These are phyloP conservation scores for Handroanthus guayacan DNA, from an alignment of 257 asterid genomes.

Conservation along the genomic window DNA sequence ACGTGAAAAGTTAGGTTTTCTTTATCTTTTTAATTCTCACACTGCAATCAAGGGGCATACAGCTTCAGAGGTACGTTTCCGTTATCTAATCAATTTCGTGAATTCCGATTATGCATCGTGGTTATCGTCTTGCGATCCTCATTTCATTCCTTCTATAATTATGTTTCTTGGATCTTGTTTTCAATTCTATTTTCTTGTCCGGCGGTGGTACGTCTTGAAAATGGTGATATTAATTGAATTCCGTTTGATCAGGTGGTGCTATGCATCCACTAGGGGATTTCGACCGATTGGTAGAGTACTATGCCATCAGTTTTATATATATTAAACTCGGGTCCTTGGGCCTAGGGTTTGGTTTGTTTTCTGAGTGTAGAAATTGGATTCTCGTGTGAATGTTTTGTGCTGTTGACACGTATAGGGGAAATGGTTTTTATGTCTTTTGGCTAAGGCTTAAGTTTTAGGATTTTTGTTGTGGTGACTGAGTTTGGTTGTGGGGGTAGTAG, in stretches of 20 bases:
- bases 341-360: conserved; percentile 51
- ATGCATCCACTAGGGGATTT: conserved; percentile 52
- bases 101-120: conserved; percentile 41
- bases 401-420: conserved; percentile 41
- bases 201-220: conserved; percentile 31
- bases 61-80: conserved; percentile 56
- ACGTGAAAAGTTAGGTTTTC: conserved; percentile 47
- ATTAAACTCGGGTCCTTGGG: conserved; percentile 42
- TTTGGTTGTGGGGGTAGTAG: conserved; percentile 33
- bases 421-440: conserved; percentile 37
- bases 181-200: not conserved
- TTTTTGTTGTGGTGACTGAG: conserved; percentile 40
- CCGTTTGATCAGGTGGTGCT: conserved; percentile 66
- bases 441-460: conserved; percentile 31
- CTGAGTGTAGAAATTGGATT: conserved; percentile 46
- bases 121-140: conserved; percentile 37
- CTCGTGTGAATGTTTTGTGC: conserved; percentile 42
- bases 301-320: conserved; percentile 45
- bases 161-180: conserved; percentile 44
- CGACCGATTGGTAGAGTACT: conserved; percentile 37
- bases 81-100: conserved; percentile 30
- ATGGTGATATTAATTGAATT: conserved; percentile 34
- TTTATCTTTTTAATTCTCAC: conserved; percentile 38
- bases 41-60: conserved; percentile 52
- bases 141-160: conserved; percentile 29